These are phyloP conservation scores for Paramecium pentaurelia DNA, from an alignment of 73 alveolate species.

Conservation along the genomic window DNA sequence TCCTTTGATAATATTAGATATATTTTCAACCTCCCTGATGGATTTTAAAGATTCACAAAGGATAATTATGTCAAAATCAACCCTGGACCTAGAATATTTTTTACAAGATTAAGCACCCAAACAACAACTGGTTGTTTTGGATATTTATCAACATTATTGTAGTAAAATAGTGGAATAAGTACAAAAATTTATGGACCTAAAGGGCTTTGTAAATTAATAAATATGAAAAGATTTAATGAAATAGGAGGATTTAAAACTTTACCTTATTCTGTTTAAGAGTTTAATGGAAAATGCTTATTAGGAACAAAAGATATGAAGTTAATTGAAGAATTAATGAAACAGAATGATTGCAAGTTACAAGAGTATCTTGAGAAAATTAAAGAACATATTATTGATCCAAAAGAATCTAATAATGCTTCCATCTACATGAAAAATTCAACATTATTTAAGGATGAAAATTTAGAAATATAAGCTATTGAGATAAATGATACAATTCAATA, in stretches of 20 bases:
- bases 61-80: background rate
- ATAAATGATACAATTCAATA: background rate
- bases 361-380: conserved; percentile 13
- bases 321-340: background rate
- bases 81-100: background rate
- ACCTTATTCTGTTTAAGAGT: background rate
- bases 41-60: background rate
- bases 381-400: conserved; percentile 17
- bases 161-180: background rate
- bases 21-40: conserved; percentile 36
- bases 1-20: background rate
- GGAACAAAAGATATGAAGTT: background rate
- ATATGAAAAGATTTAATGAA: conserved; percentile 25
- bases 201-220: background rate
- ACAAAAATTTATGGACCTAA: conserved; percentile 19
- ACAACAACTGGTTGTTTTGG: background rate
- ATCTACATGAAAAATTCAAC: background rate
- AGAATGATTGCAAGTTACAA: background rate
- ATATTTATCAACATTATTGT: conserved; percentile 2
- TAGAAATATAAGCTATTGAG: background rate
- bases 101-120: background rate
- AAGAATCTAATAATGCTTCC: background rate
- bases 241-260: conserved; percentile 32
- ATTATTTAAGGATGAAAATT: background rate
- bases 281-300: background rate